Percentiles rank a stretch among this genome's conserved stretches.
These are phyloP conservation scores for Cercospora sp. DNA, from an alignment of 2,329 filamentous ascomycete genomes.

Conservation along the genomic window DNA sequence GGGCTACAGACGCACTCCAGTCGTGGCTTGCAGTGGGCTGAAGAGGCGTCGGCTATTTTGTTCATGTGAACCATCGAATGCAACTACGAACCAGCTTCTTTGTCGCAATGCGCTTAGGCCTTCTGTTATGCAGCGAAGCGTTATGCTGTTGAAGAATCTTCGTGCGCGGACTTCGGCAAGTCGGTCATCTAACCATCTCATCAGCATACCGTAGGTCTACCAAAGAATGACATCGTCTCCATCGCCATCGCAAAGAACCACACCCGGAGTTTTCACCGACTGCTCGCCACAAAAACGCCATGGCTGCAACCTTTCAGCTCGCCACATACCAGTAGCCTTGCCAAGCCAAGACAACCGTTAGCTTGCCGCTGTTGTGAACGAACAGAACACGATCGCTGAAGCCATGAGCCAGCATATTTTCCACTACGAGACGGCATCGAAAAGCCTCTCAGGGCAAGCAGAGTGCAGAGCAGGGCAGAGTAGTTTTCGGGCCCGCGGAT, in stretches of 20 bases:
- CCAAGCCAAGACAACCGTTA: conserved; percentile 2
- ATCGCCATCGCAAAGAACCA: background rate
- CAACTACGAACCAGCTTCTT: background rate
- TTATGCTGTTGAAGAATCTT: background rate
- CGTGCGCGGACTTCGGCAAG: background rate
- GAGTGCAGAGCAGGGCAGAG: background rate
- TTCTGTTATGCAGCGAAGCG: background rate
- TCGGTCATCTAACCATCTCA: background rate
- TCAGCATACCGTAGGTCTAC: background rate
- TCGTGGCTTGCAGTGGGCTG: background rate
- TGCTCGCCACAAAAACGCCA: background rate
- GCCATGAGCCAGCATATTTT: background rate
- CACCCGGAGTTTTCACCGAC: background rate
- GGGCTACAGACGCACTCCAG: background rate
- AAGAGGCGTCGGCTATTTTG: background rate
- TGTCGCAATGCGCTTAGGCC: background rate
- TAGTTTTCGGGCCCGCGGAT: background rate
- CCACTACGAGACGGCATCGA: background rate
- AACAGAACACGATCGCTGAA: background rate
- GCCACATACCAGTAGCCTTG: background rate
- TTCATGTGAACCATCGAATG: background rate
- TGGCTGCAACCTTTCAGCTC: background rate
- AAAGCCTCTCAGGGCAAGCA: background rate
- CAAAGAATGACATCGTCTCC: background rate
- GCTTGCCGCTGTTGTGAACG: background rate